Percentiles rank a stretch among this genome's conserved stretches.
Evolutionary conservation across 768 basidiomycete genomes (phyloP).

Genomic region (Lentinula boryana): DNA sequence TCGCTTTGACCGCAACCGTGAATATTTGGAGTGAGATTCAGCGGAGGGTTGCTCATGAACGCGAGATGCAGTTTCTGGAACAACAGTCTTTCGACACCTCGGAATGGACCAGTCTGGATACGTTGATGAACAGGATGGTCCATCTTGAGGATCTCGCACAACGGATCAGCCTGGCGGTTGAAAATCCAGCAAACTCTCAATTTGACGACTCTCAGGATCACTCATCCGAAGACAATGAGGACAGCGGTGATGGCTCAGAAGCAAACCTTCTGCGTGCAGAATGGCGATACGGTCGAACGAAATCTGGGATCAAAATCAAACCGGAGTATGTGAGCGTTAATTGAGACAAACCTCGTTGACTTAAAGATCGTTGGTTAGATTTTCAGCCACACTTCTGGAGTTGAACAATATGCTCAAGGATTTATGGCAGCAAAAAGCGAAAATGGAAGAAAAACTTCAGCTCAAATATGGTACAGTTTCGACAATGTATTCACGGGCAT

Average conservation of each 20-base stretch:
- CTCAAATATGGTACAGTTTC: conserved; percentile 42
- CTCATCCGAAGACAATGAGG: conserved; percentile 12
- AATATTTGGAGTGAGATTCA: conserved; percentile 50
- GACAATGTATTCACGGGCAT: neutral
- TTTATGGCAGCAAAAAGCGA: conserved; percentile 27
- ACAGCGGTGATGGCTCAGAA: conserved; percentile 13
- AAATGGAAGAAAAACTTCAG: conserved; percentile 52
- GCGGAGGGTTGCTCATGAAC: conserved; percentile 50
- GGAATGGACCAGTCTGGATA: conserved; percentile 54
- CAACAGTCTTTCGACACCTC: conserved; percentile 16
- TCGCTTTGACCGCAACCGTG: conserved; percentile 59
- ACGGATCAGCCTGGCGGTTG: conserved; percentile 48
- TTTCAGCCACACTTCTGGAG: neutral
- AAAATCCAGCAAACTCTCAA: neutral
- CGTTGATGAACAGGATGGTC: conserved; percentile 46
- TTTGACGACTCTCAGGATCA: neutral
- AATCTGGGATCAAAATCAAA: conserved; percentile 48
- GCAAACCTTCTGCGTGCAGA: conserved; percentile 4
- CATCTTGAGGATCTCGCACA: conserved; percentile 46
- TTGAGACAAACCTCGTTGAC: neutral
- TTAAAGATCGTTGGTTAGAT: neutral
- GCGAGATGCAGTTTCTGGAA: conserved; percentile 39
- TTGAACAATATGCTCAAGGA: neutral
- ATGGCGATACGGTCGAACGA: conserved; percentile 28
- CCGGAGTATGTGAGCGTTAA: conserved; percentile 43